phyloP scores from a whole-genome alignment of 2,329 filamentous ascomycete genomes.

The Fusarium sp. region DNA sequence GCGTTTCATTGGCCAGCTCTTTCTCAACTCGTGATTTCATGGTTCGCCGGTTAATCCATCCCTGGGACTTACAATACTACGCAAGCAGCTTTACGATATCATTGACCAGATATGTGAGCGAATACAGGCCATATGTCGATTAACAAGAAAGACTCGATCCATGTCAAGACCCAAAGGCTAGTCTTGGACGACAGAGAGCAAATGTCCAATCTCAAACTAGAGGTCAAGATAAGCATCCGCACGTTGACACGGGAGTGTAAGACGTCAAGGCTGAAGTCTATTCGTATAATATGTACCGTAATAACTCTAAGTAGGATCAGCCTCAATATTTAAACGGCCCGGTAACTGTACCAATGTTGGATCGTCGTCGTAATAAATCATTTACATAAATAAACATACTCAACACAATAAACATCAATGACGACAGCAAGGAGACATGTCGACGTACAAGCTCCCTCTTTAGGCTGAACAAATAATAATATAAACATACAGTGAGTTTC shows the following conservation, averaged over 20 bases:
- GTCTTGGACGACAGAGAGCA: neutral
- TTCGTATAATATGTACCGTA: conserved; percentile 10
- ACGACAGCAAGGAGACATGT: neutral
- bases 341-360: conserved; percentile 13
- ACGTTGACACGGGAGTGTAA: neutral
- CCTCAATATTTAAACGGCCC: neutral
- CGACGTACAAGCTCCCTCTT: neutral
- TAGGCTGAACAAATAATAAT: conserved; percentile 3
- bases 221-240: conserved; percentile 26
- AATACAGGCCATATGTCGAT: conserved; percentile 3
- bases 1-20: conserved; percentile 9
- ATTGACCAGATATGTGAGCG: conserved; percentile 1
- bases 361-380: neutral
- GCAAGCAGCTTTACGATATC: neutral
- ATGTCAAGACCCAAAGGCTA: neutral
- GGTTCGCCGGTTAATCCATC: neutral
- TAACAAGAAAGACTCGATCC: conserved; percentile 8
- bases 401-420: neutral
- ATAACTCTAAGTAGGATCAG: conserved; percentile 1
- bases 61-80: conserved; percentile 9
- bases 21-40: conserved; percentile 20
- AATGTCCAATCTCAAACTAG: neutral
- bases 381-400: neutral
- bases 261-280: conserved; percentile 1
- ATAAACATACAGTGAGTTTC: conserved; percentile 27